A percentile compares a stretch with the other conserved stretches of the same genome.
phyloP scores from a whole-genome alignment of 805 yeast genomes.

The Cyberlindnera suaveolens region DNA sequence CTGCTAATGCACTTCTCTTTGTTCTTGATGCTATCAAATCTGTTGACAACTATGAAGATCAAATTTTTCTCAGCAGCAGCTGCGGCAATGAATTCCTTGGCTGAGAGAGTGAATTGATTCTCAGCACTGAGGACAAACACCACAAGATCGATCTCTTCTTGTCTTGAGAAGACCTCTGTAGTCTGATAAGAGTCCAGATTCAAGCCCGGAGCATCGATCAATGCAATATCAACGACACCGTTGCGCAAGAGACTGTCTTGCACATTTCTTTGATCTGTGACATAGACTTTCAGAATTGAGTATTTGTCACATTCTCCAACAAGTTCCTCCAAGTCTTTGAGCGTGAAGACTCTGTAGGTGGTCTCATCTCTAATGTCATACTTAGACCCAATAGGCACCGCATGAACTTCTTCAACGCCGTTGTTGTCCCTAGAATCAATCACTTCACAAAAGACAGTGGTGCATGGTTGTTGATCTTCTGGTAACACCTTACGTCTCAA shows the following conservation, averaged over 20 bases:
- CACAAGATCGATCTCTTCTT: conserved; percentile 94
- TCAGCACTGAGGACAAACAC: conserved; percentile 96
- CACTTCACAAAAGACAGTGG: conserved; percentile 93
- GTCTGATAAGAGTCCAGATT: conserved; percentile 92
- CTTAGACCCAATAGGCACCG: conserved; percentile 52
- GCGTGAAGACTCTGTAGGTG: conserved; percentile 50
- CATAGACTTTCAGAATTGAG: conserved; percentile 71
- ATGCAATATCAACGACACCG: conserved; percentile 85
- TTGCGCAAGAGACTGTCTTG: conserved; percentile 72
- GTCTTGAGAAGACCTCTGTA: conserved; percentile 89
- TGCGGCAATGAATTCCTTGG: conserved; percentile 84
- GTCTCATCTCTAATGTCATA: conserved; percentile 47
- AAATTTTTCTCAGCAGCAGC: conserved; percentile 89
- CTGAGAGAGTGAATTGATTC: conserved; percentile 90
- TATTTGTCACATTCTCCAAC: conserved; percentile 72
- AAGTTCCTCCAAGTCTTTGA: conserved; percentile 57
- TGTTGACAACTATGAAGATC: conserved; percentile 89
- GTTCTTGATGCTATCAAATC: conserved; percentile 80
- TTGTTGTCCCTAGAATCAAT: conserved; percentile 73
- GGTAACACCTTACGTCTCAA: conserved; percentile 75
- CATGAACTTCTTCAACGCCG: conserved; percentile 87
- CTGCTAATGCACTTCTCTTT: conserved; percentile 70
- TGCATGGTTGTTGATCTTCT: conserved; percentile 97
- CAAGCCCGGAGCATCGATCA: conserved; percentile 96
- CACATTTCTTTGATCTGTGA: conserved; percentile 63